phyloP scores from a whole-genome alignment of 2,329 filamentous ascomycete species.

The Aspergillus unguis region DNA sequence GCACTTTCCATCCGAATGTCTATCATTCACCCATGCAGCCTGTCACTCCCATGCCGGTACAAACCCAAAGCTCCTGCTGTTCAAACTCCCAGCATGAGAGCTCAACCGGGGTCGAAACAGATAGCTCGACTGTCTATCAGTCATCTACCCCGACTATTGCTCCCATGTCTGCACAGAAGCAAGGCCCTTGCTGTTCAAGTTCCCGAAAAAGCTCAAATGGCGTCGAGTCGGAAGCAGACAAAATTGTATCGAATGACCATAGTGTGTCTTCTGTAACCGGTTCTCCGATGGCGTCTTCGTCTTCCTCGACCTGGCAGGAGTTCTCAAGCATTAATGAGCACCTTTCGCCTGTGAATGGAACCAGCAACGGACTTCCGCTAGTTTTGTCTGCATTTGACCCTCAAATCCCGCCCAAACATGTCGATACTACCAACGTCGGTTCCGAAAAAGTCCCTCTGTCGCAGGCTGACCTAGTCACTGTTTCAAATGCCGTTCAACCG shows the following conservation, averaged over 20 bases:
- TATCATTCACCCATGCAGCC: conserved; percentile 12
- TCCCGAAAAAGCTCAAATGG: conserved; percentile 5
- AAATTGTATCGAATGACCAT: background rate
- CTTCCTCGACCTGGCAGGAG: conserved; percentile 3
- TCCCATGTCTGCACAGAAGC: conserved; percentile 3
- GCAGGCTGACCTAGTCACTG: conserved; percentile 5
- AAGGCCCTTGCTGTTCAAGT: conserved; percentile 31
- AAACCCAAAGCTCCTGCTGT: conserved; percentile 29
- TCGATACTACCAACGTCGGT: conserved; percentile 16
- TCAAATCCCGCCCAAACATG: conserved; percentile 4
- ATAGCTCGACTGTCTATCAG: conserved; percentile 17
- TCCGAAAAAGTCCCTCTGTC: conserved; percentile 18
- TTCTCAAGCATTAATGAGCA: conserved; percentile 1
- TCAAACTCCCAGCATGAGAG: conserved; percentile 14
- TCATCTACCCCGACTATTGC: conserved; percentile 1
- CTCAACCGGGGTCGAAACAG: background rate
- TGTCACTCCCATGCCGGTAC: background rate
- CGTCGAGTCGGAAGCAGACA: background rate
- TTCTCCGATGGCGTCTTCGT: background rate
- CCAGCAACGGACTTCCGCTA: background rate
- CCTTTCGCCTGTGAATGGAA: background rate
- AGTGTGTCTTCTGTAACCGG: conserved; percentile 4
- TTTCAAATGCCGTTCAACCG: conserved; percentile 10
- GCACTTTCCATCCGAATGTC: conserved; percentile 28
- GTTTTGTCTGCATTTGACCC: background rate